Base-by-base conservation (phyloP, 768 basidiomycete genomes). In the Gloeopeniophorella convolvens region DNA sequence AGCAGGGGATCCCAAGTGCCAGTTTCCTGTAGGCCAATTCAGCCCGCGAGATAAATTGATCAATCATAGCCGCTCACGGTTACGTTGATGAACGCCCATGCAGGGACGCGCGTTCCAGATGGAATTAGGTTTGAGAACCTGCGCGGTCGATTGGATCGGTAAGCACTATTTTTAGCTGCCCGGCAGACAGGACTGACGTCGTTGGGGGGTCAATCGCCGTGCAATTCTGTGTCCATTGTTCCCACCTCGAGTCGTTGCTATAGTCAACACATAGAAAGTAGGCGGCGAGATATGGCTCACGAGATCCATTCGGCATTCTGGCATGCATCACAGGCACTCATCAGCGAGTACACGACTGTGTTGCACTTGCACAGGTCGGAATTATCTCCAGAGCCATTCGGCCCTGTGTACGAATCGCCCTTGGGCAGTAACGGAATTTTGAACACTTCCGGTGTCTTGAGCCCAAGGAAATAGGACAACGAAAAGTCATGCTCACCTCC, bases 321-420 rank as follows among this genome's bases (percentile, higher is more conserved):
- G 46, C 69, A 70, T n/a, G 59, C 61, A 16, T 52, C 63, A 52
- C 69, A 70, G 18, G 67, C 68, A 35, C 65, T 62, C 27, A 66
- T 57, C 7, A 70, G 58, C 9, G 63, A 64, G 51, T 68, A 70
- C 11, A 67, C 59, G n/a, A 64, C 63, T 11, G 58, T 58, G 20
- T 63, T 66, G 52, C 68, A 70, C 31, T 62, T 53, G 55, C 68
- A 68, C 12, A 18, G 5, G 42, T 68, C 62, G 48, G 49, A 15
- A 27, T 63, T 31, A 41, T 45, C 35, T 21, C n/a, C 42, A 50
- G 62, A 66, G 63, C 46, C 52, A 1, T 30, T 39, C 5, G 52
- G 47, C 3, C 52, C 52, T 20, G 31, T 20, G 32, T 54, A 48
- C 27, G 52, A 54, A 32, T 43, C 18, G 1, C 34, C 35, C 5